These are phyloP conservation scores for Aspergillus bridgeri DNA, from an alignment of 495 filamentous ascomycete genomes.

Conservation along the genomic window DNA sequence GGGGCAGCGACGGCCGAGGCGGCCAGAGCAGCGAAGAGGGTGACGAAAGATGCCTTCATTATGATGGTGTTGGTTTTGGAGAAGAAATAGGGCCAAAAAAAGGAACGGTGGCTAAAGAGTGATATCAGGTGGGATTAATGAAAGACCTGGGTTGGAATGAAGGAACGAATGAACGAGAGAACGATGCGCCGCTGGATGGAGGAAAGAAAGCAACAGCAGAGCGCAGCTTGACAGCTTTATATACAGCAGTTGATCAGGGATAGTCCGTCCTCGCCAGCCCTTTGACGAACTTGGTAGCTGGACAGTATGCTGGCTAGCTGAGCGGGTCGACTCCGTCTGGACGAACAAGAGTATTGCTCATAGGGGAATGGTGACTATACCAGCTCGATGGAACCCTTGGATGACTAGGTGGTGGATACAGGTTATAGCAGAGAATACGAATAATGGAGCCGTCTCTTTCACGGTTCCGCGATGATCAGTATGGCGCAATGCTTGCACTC, in stretches of 20 bases:
- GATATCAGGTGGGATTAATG: slow-evolving; percentile 16
- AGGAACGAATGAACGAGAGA: slow-evolving; percentile 20
- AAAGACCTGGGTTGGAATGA: slow-evolving; percentile 30
- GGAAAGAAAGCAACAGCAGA: slow-evolving; percentile 4
- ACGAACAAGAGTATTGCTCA: slow-evolving; percentile 1
- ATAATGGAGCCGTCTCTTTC: background rate
- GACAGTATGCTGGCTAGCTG: slow-evolving; percentile 9
- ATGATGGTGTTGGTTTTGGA: slow-evolving; percentile 21
- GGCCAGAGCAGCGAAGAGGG: slow-evolving; percentile 34
- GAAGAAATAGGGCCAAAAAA: slow-evolving; percentile 15
- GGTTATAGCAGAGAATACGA: background rate
- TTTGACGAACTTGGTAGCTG: slow-evolving; percentile 1
- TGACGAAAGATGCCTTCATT: slow-evolving; percentile 38
- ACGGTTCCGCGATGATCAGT: background rate
- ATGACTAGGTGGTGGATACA: slow-evolving; percentile 10
- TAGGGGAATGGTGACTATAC: background rate
- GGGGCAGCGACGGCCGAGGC: slow-evolving; percentile 33
- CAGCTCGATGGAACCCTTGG: slow-evolving; percentile 1
- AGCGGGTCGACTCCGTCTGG: slow-evolving; percentile 19
- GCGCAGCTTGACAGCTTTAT: slow-evolving; percentile 8
- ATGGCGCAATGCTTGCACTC: background rate
- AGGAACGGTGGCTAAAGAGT: slow-evolving; percentile 5
- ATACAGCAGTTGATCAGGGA: slow-evolving; percentile 15
- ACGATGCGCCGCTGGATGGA: slow-evolving; percentile 14
- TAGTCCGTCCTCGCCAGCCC: background rate